Conservation (phyloP, 2,329 filamentous ascomycete genomes). For the Madurella fahalii region DNA sequence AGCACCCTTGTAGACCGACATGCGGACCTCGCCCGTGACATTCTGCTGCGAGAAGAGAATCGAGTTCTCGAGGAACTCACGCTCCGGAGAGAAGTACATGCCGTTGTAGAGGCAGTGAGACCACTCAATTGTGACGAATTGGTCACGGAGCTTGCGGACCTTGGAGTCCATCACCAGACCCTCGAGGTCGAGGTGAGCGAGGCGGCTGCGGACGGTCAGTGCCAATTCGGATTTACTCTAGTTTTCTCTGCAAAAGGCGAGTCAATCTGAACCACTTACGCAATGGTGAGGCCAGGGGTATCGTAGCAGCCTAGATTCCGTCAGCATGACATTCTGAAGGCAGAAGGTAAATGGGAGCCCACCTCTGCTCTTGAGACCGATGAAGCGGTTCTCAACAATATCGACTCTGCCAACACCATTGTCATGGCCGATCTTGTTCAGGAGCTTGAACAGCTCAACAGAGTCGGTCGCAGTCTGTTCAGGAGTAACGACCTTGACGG, state of each 20-base stretch:
- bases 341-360: not conserved
- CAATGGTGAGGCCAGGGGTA: constrained; percentile 47
- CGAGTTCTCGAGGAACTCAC: constrained; percentile 59
- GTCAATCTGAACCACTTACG: constrained; percentile 5
- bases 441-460: constrained; percentile 67
- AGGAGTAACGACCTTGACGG: constrained; percentile 70
- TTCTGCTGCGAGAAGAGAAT: constrained; percentile 58
- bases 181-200: constrained; percentile 46
- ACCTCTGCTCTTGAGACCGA: constrained; percentile 71
- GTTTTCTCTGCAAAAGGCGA: not conserved
- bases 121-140: constrained; percentile 52
- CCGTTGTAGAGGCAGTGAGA: constrained; percentile 42
- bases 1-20: constrained; percentile 32
- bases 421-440: constrained; percentile 66
- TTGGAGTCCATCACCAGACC: constrained; percentile 51
- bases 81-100: constrained; percentile 49
- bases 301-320: constrained; percentile 63
- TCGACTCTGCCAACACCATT: constrained; percentile 78
- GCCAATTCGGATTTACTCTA: not conserved
- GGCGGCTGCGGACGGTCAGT: constrained; percentile 26
- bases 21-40: constrained; percentile 31
- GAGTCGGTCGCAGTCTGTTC: constrained; percentile 68
- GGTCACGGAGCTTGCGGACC: constrained; percentile 55
- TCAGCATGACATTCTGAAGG: not conserved
- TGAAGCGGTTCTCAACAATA: constrained; percentile 71